These are phyloP conservation scores for Xylaria sp. DNA, from an alignment of 2,329 filamentous ascomycete species.

Conservation along the genomic window DNA sequence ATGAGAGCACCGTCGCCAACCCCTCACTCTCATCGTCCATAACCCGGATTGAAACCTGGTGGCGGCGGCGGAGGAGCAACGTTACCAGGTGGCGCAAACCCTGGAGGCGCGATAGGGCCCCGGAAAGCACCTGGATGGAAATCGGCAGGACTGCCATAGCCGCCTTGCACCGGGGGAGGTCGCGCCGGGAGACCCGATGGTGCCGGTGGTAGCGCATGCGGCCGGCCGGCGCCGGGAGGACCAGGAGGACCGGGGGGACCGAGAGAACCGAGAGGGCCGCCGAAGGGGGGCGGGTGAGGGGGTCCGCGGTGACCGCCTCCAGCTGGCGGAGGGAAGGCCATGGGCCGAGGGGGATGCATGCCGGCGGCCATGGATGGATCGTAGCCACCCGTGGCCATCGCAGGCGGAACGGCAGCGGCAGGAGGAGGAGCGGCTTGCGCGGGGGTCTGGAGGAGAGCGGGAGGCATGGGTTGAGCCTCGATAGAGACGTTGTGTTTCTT, in stretches of 20 bases:
- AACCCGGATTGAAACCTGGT: constrained; percentile 29
- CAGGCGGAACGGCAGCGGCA: constrained; percentile 19
- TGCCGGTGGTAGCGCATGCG: constrained; percentile 49
- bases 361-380: constrained; percentile 30
- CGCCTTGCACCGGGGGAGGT: constrained; percentile 63
- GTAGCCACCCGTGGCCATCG: constrained; percentile 28
- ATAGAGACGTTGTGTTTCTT: constrained; percentile 91
- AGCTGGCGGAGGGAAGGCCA: constrained; percentile 31
- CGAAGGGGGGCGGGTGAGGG: constrained; percentile 32
- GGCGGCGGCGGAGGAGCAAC: constrained; percentile 27
- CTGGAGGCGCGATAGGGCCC: constrained; percentile 40
- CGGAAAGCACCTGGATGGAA: constrained; percentile 44
- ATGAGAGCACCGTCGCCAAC: neutral
- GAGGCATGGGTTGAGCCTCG: constrained; percentile 68
- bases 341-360: constrained; percentile 37
- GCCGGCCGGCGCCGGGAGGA: constrained; percentile 27
- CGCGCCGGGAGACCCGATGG: constrained; percentile 57
- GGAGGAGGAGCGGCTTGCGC: constrained; percentile 27
- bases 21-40: constrained; percentile 22
- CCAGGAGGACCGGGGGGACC: constrained; percentile 27
- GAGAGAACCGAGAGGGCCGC: constrained; percentile 26
- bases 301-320: constrained; percentile 28
- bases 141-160: constrained; percentile 60
- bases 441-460: constrained; percentile 57
- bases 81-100: constrained; percentile 37